These are phyloP conservation scores for Phytophthora podocarpi DNA, from an alignment of 352 stramenopile species.

Conservation along the genomic window DNA sequence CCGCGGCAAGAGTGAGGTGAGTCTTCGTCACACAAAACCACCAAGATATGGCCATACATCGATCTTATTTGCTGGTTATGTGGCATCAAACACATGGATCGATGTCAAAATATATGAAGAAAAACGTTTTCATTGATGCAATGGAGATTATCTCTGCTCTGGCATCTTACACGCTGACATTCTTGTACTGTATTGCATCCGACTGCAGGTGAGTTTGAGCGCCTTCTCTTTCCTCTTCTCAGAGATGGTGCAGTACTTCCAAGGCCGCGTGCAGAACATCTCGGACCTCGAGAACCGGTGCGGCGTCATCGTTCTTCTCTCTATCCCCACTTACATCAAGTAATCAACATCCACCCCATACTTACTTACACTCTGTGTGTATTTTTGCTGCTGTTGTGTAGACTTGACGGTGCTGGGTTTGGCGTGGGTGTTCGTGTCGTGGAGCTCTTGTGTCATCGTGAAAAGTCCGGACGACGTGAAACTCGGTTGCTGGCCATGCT, in stretches of 20 bases:
- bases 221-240: slow-evolving; percentile 98
- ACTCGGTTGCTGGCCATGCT: slow-evolving; percentile 88
- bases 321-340: too few species aligned
- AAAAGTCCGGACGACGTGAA: slow-evolving; percentile 80
- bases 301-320: too few species aligned
- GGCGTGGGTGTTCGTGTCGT: slow-evolving; percentile 95
- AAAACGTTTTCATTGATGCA: too few species aligned
- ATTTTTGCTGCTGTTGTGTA: slow-evolving; percentile 12
- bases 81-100: too few species aligned
- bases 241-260: slow-evolving; percentile 98
- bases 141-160: too few species aligned
- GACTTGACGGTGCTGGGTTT: slow-evolving; percentile 95
- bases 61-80: too few species aligned
- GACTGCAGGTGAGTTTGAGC: slow-evolving; percentile 88
- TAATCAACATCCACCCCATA: too few species aligned
- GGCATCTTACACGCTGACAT: too few species aligned
- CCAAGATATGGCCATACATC: too few species aligned
- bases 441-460: slow-evolving; percentile 91
- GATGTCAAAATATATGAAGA: too few species aligned
- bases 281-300: slow-evolving; percentile 94
- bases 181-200: too few species aligned
- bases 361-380: too few species aligned
- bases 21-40: slow-evolving; percentile 1
- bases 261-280: slow-evolving; percentile 95
- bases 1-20: slow-evolving; percentile 75